Conservation (phyloP, 306 rosid genomes). For the Rosa chinensis region DNA sequence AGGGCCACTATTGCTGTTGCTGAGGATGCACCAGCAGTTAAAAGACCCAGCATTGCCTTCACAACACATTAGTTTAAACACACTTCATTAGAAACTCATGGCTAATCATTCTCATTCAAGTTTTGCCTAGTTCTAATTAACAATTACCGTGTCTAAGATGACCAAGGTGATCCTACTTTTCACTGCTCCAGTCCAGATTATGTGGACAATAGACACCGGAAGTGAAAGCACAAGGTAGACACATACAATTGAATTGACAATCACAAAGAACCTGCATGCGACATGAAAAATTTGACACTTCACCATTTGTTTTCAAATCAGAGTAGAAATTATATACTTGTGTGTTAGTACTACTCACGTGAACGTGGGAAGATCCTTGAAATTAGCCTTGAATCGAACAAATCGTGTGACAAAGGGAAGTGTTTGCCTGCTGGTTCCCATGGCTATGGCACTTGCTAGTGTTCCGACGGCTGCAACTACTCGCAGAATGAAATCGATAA, state of each 20-base stretch:
- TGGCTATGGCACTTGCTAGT: constrained; percentile 28
- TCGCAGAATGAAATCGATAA: constrained; percentile 29
- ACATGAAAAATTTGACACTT: neutral
- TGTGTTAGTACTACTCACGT: constrained; percentile 32
- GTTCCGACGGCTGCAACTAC: constrained; percentile 24
- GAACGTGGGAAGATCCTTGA: constrained; percentile 48
- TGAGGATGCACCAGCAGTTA: constrained; percentile 54
- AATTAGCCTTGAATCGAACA: constrained; percentile 29
- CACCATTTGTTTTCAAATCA: neutral
- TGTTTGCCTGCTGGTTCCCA: constrained; percentile 32
- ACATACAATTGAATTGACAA: constrained; percentile 55
- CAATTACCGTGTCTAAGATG: constrained; percentile 59
- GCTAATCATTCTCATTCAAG: neutral
- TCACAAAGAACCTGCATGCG: constrained; percentile 58
- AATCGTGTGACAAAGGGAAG: constrained; percentile 20
- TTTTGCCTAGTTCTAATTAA: neutral
- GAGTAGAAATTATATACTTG: neutral
- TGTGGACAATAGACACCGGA: constrained; percentile 49
- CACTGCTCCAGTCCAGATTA: constrained; percentile 36
- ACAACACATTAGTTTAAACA: neutral
- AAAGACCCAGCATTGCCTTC: constrained; percentile 54
- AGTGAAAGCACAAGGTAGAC: constrained; percentile 61
- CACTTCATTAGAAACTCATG: neutral
- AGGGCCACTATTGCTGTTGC: constrained; percentile 49
- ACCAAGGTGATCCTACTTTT: constrained; percentile 45